Evolutionary conservation across 2,329 filamentous ascomycete genomes (phyloP).

Genomic region (Alternaria metachromatica): DNA sequence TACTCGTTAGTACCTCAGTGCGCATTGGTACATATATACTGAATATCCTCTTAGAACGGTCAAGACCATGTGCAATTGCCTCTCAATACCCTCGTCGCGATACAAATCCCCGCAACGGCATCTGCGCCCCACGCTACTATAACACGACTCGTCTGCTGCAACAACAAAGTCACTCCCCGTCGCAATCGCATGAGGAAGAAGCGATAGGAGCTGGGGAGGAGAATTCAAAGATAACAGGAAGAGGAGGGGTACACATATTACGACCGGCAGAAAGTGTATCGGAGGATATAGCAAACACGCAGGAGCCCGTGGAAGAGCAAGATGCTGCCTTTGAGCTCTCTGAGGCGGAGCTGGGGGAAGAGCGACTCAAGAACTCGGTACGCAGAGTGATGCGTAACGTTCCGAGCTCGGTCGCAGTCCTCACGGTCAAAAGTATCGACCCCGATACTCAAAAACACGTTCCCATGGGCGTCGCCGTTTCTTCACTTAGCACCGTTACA

Average conservation of each 20-base stretch:
- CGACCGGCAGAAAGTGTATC: not conserved
- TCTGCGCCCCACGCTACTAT: slow-evolving; percentile 10
- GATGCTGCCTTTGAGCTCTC: not conserved
- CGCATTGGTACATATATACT: not conserved
- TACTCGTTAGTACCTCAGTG: slow-evolving; percentile 23
- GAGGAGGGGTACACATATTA: not conserved
- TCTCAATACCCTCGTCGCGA: not conserved
- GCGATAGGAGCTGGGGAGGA: not conserved
- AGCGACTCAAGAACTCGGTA: slow-evolving; percentile 18
- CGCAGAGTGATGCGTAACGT: slow-evolving; percentile 60
- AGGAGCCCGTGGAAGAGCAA: slow-evolving; percentile 1
- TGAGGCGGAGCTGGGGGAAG: slow-evolving; percentile 6
- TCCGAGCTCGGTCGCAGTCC: slow-evolving; percentile 63
- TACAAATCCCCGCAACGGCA: not conserved
- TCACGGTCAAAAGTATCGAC: slow-evolving; percentile 51
- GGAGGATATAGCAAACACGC: not conserved
- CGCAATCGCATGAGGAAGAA: slow-evolving; percentile 5
- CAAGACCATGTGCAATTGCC: slow-evolving; percentile 5
- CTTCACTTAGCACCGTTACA: slow-evolving; percentile 66
- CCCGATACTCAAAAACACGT: slow-evolving; percentile 17
- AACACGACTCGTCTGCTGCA: slow-evolving; percentile 17
- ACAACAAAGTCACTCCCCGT: slow-evolving; percentile 11
- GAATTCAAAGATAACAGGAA: not conserved
- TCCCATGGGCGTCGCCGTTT: slow-evolving; percentile 61
- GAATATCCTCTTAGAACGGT: slow-evolving; percentile 14